These are phyloP conservation scores for Solanum pennellii DNA, from an alignment of 257 asterid species.

Conservation along the genomic window DNA sequence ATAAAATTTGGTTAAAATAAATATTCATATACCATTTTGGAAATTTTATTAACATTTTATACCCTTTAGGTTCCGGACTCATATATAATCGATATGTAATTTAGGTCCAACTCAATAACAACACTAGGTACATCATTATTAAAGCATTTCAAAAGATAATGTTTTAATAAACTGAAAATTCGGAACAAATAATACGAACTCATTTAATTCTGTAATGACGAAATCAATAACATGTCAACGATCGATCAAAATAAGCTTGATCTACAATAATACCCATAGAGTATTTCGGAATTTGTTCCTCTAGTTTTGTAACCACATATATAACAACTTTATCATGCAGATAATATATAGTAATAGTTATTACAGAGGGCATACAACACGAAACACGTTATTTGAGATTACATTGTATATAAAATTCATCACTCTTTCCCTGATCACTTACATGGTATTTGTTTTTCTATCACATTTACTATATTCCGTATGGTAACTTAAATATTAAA, in stretches of 20 bases:
- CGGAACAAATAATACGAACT: background rate
- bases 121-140: background rate
- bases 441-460: background rate
- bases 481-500: background rate
- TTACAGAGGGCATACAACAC: background rate
- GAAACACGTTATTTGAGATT: background rate
- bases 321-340: background rate
- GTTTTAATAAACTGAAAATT: background rate
- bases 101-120: background rate
- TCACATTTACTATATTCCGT: background rate
- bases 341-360: background rate
- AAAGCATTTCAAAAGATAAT: background rate
- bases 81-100: background rate
- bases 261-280: background rate
- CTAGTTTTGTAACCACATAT: background rate
- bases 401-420: background rate
- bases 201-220: background rate
- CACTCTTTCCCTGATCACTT: background rate
- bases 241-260: background rate
- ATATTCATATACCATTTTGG: too few species aligned
- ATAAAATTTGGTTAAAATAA: too few species aligned
- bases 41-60: too few species aligned
- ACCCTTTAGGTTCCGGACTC: too few species aligned
- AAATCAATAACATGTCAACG: background rate
- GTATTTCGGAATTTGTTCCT: background rate